Percentiles rank a stretch among this genome's conserved stretches.
Conservation (phyloP, 176 grass and related monocot genomes). For the Carex kokanica region DNA sequence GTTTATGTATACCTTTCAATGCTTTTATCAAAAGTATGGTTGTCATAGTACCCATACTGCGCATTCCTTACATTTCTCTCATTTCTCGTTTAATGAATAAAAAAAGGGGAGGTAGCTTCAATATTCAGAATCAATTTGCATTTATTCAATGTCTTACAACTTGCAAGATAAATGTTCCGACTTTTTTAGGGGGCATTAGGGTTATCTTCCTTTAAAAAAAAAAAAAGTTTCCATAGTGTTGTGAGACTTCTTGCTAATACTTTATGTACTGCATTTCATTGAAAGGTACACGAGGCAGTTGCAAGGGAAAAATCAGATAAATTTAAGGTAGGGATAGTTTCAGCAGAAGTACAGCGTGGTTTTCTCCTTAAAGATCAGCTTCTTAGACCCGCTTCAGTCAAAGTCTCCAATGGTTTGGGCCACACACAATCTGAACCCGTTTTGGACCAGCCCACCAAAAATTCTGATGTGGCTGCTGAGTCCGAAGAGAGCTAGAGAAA, state of each 20-base stretch:
- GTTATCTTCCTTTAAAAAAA: not conserved
- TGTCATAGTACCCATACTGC: not conserved
- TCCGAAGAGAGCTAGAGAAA: not conserved
- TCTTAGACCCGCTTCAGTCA: conserved; percentile 73
- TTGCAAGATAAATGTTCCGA: not conserved
- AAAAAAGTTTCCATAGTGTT: not conserved
- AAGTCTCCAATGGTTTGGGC: conserved; percentile 59
- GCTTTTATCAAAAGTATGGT: not conserved
- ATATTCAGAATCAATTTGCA: not conserved
- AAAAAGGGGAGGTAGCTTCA: not conserved
- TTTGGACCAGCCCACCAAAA: conserved; percentile 23
- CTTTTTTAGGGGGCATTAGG: not conserved
- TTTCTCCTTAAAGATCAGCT: conserved; percentile 62
- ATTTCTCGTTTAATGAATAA: not conserved
- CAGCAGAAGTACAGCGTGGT: conserved; percentile 51
- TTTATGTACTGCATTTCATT: conserved; percentile 3
- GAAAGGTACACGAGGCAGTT: conserved; percentile 79
- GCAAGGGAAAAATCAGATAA: conserved; percentile 63
- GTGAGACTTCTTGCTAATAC: not conserved
- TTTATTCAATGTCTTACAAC: not conserved
- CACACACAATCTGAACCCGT: conserved; percentile 8
- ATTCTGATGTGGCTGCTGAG: conserved; percentile 40
- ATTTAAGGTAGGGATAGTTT: conserved; percentile 71
- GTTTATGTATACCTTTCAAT: not conserved
- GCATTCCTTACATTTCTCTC: not conserved